Base-by-base conservation (phyloP, 2,329 filamentous ascomycete species). In the Penicillium brevicompactum region DNA sequence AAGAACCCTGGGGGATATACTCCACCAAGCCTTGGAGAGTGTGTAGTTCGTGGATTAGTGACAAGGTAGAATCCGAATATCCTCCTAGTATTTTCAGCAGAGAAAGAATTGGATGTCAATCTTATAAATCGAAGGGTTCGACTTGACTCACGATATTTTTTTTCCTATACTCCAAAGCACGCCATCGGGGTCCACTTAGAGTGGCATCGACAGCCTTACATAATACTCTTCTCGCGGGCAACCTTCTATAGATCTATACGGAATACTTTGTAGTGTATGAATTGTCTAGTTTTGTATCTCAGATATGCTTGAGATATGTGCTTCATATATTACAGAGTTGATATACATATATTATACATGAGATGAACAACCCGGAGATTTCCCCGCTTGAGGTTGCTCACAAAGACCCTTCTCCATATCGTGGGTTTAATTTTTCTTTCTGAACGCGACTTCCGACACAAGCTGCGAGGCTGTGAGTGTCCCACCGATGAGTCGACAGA, bases 401-500 rank as follows among this genome's bases (percentile, higher is more conserved):
- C 24, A 7, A 27, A 27, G 24, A 27, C 4, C 4, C 24, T 27
- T 8, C 24, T 6, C 24, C 24, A 27, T 6, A 27, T 27, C 24
- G 5, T 8, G 24, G 24, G 24, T 3, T 27, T 6, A 6, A 6
- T 6, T 6, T 27, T 27, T 8, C 24, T 27, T 27, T 27, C 8
- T 27, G 24, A 27, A 8, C 5, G 4, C 5, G 5, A 6, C 8
- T 6, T 27, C 24, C 5, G 8, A 27, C 8, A 5, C 24, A 8
- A 27, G 24, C 24, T 27, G 24, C 24, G 24, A 27, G 5, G 54
- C 56, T 1, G 70, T 74, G 56, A 71, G 21, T 5, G 68, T 61
- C 0, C 67, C 70, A 8, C 71, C 71, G 3, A 74, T 55, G 13
- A 62, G 10, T 13, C 70, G 66, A 32, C 45, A 67, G 45, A 74